Evolutionary conservation across 116 monocot species (phyloP).

Genomic region (Iris pallida): DNA sequence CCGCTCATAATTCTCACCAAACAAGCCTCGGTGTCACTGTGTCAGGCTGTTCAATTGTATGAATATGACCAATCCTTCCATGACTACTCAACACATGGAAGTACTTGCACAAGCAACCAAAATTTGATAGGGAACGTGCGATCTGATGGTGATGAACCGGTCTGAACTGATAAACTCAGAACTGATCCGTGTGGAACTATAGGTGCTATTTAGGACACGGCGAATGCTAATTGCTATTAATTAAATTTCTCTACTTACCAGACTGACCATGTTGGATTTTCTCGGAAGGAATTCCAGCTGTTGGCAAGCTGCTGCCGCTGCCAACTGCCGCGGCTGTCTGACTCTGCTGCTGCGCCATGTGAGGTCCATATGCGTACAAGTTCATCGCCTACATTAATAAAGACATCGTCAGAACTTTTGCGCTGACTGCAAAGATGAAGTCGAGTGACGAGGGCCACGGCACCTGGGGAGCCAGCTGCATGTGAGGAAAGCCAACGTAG

Average conservation of each 20-base stretch:
- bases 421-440: neutral
- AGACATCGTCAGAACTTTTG: neutral
- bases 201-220: no score
- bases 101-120: neutral
- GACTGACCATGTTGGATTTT: slow-evolving; percentile 15
- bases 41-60: no score
- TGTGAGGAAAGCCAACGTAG: slow-evolving; percentile 41
- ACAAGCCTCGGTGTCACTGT: no score
- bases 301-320: slow-evolving; percentile 13
- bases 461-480: slow-evolving; percentile 50
- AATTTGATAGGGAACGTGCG: neutral
- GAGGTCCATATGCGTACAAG: slow-evolving; percentile 40
- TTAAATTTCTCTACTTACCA: no score
- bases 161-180: slow-evolving; percentile 1
- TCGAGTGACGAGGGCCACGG: neutral
- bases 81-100: no score
- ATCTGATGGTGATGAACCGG: neutral
- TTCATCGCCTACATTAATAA: slow-evolving; percentile 36
- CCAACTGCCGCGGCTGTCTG: slow-evolving; percentile 23
- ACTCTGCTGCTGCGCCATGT: slow-evolving; percentile 30
- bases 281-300: slow-evolving; percentile 18
- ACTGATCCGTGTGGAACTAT: no score
- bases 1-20: neutral
- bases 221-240: no score
- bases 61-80: no score